Base-by-base conservation (phyloP, 805 yeast species). In the Cyberlindnera mrakii region DNA sequence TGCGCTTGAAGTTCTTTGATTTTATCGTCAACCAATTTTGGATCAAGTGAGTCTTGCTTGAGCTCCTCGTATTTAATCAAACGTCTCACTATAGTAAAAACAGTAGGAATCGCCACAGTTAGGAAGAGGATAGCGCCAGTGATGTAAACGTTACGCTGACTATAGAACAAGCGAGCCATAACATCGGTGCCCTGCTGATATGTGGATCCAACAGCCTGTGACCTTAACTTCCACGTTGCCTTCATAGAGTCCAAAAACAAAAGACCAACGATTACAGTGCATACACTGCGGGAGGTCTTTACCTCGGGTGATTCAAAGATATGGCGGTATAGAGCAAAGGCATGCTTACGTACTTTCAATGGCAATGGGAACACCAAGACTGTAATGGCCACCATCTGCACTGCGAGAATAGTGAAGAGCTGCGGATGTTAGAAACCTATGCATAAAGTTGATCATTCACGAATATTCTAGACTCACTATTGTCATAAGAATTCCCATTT, bases 51-150 rank as follows among this genome's bases (percentile, higher is more conserved):
- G 8, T 39, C 42, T 13, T 47, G 49, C 19, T 62, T 54, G 42
- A 63, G 41, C 37, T 60, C 67, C 64, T 76, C 60, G 53, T 70
- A 69, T 49, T 71, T 65, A 33, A 77, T 75, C 59, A 80, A 63
- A 58, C 77, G 75, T 46, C 66, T 67, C 37, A 79, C 67, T 41
- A 80, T 70, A 32, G 72, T 69, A 49, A 74, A 64, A 37, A 78
- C 76, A 0, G 82, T 77, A 31, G 68, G 70, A 44, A 78, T 78
- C 9, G 81, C 76, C 38, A 79, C 49, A 44, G 64, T 67, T 53
- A 77, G 69, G 59, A 75, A 80, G 45, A 80, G 59, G 5, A 78
- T 80, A 8, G 81, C 82, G 8, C 85, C 86, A 14, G 79, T 71
- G 42, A 80, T 68, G 57, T 80, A 80, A 34, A 77, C 65, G 50